Base-by-base conservation (phyloP, 148 eudicot genomes). In the Pharnaceum exiguum region DNA sequence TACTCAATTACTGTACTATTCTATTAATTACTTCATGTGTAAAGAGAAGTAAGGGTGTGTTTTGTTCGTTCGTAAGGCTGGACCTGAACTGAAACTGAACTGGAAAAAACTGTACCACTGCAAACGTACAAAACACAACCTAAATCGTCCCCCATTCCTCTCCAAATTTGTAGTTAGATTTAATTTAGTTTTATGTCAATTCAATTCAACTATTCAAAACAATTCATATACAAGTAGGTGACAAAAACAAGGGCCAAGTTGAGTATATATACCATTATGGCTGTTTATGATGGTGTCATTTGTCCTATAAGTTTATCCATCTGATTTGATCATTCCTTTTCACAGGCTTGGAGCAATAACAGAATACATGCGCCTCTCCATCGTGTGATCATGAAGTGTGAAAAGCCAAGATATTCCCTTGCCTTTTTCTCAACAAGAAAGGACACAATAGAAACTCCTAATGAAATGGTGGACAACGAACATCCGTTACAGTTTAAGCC, bases 291-390 rank as follows among this genome's bases (percentile, higher is more conserved):
- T 7, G 38, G 7, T 6, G 38, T 35, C 38, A 35, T 7, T 35
- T 35, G 12, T 12, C 12, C 12, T 7, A 35, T 12, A 35, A 35
- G 7, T 12, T 12, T 35, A 35, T 6, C 12, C 38, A 12, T 6
- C 7, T 35, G 12, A 35, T 35, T 35, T 35, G 7, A 7, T 26
- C 24, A 2, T 35, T 2, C 31, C 5, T 51, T 28, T 7, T 28
- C 22, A 10, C 51, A 85, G 93, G 93, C 87, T 55, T 85, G 93
- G 93, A 85, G 87, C 75, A 85, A 85, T 39, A 76, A 77, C 21
- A 77, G 87, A 62, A 59, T 82, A 73, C 76, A 67, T 43, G 65
- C 85, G 32, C 75, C 87, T 15, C 15, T 70, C 0, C 93, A 85
- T 62, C 65, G 77, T n/a, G 93, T 85, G 33, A 60, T 73, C 6